These are phyloP conservation scores for Raphanus raphanistrum DNA, from an alignment of 345 rosid genomes.

Conservation along the genomic window DNA sequence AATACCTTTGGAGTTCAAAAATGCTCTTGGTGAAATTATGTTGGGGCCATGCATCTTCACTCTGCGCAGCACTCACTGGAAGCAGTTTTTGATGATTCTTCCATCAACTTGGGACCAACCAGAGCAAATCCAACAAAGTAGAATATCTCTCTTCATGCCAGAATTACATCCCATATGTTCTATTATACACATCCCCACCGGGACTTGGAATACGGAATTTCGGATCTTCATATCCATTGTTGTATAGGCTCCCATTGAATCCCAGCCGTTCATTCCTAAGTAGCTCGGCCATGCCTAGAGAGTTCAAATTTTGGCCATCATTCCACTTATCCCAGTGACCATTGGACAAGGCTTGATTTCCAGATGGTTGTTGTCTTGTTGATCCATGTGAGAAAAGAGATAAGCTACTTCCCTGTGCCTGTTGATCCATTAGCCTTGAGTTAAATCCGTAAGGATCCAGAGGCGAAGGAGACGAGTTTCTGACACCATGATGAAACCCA, in stretches of 20 bases:
- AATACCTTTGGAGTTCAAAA: constrained; percentile 17
- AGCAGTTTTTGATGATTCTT: constrained; percentile 16
- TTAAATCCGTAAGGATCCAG: constrained; percentile 57
- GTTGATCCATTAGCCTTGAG: constrained; percentile 65
- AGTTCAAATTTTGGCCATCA: constrained; percentile 58
- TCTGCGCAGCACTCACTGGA: background rate
- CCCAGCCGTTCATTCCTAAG: constrained; percentile 75
- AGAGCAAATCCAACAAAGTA: constrained; percentile 29
- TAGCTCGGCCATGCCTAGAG: constrained; percentile 60
- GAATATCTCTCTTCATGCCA: constrained; percentile 16
- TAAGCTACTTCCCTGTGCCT: constrained; percentile 51
- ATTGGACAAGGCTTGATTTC: constrained; percentile 59
- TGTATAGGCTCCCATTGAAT: constrained; percentile 48
- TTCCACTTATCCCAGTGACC: constrained; percentile 85
- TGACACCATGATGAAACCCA: constrained; percentile 51
- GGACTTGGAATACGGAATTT: constrained; percentile 73
- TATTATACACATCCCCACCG: constrained; percentile 55
- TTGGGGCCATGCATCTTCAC: constrained; percentile 19
- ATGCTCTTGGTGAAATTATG: background rate
- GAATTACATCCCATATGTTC: constrained; percentile 80
- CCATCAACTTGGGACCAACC: constrained; percentile 22
- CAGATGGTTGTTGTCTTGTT: constrained; percentile 54
- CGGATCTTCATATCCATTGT: constrained; percentile 68
- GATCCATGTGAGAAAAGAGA: constrained; percentile 51
- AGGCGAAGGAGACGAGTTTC: constrained; percentile 58